Evolutionary conservation across 371 early-diverging fungal species (phyloP).

Genomic region (Actinomucor elegans): DNA sequence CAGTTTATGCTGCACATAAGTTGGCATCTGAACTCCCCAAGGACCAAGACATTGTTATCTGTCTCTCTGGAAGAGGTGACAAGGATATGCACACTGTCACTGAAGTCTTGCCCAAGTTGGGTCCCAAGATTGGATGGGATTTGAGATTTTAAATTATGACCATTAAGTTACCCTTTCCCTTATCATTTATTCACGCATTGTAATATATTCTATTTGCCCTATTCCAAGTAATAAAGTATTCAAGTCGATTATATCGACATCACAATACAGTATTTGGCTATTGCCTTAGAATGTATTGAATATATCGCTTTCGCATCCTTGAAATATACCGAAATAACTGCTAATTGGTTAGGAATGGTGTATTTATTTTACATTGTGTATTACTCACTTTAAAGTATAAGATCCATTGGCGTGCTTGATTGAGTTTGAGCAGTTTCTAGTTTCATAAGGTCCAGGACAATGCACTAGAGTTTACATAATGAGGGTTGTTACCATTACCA

Average conservation of each 20-base stretch:
- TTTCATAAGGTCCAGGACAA: slow-evolving; percentile 19
- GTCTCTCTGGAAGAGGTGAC: slow-evolving; percentile 95
- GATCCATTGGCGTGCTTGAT: neutral
- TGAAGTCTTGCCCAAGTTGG: slow-evolving; percentile 86
- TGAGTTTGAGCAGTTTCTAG: slow-evolving; percentile 14
- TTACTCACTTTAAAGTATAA: neutral
- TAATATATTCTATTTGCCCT: too few relatives aligned
- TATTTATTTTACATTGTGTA: neutral
- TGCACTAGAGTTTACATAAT: too few relatives aligned
- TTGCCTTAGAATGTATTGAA: slow-evolving; percentile 3
- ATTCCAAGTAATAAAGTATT: too few relatives aligned
- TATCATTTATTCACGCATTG: too few relatives aligned
- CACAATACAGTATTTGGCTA: too few relatives aligned
- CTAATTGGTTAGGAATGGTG: too few relatives aligned
- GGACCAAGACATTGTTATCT: slow-evolving; percentile 86
- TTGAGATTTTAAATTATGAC: slow-evolving; percentile 58
- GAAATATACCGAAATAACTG: slow-evolving; percentile 7
- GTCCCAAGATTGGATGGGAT: slow-evolving; percentile 94
- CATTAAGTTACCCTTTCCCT: too few relatives aligned
- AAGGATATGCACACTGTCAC: slow-evolving; percentile 96
- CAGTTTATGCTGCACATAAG: slow-evolving; percentile 81
- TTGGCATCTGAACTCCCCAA: slow-evolving; percentile 75
- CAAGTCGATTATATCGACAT: too few relatives aligned
- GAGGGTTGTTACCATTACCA: too few relatives aligned
- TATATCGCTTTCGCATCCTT: neutral